These are phyloP conservation scores for Penicillium alfredii DNA, from an alignment of 495 filamentous ascomycete species.

Conservation along the genomic window DNA sequence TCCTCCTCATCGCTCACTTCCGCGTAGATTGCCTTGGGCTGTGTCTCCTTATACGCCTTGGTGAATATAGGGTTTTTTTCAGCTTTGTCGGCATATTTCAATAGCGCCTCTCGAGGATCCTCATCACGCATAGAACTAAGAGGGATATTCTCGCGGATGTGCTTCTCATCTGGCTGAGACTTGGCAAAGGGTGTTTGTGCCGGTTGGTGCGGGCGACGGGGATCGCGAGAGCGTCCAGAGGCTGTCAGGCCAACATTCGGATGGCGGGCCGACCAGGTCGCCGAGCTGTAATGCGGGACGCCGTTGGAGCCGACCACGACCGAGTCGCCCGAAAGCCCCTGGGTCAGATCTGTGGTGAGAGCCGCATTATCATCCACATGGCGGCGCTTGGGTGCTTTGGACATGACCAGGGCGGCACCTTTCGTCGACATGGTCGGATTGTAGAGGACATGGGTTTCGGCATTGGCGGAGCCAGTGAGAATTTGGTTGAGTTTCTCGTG, in stretches of 20 bases:
- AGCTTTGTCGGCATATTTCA: slow-evolving; percentile 93
- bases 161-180: slow-evolving; percentile 80
- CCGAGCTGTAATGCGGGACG: slow-evolving; percentile 40
- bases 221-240: slow-evolving; percentile 73
- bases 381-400: slow-evolving; percentile 84
- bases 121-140: slow-evolving; percentile 94
- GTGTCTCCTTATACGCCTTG: slow-evolving; percentile 83
- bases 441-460: slow-evolving; percentile 84
- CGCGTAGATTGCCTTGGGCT: slow-evolving; percentile 88
- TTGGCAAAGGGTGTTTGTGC: slow-evolving; percentile 87
- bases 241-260: slow-evolving; percentile 68
- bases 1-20: slow-evolving; percentile 93
- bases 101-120: slow-evolving; percentile 85
- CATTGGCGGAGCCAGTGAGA: slow-evolving; percentile 84
- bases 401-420: slow-evolving; percentile 86
- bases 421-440: slow-evolving; percentile 72
- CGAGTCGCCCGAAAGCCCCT: slow-evolving; percentile 75
- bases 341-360: slow-evolving; percentile 72
- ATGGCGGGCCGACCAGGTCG: slow-evolving; percentile 58
- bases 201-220: slow-evolving; percentile 74
- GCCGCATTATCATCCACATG: slow-evolving; percentile 90
- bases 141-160: slow-evolving; percentile 81
- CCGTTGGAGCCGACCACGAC: slow-evolving; percentile 56
- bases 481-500: slow-evolving; percentile 95
- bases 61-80: slow-evolving; percentile 94